Base-by-base conservation (phyloP, 23 red algal species). In the Cyanidium caldarium region DNA sequence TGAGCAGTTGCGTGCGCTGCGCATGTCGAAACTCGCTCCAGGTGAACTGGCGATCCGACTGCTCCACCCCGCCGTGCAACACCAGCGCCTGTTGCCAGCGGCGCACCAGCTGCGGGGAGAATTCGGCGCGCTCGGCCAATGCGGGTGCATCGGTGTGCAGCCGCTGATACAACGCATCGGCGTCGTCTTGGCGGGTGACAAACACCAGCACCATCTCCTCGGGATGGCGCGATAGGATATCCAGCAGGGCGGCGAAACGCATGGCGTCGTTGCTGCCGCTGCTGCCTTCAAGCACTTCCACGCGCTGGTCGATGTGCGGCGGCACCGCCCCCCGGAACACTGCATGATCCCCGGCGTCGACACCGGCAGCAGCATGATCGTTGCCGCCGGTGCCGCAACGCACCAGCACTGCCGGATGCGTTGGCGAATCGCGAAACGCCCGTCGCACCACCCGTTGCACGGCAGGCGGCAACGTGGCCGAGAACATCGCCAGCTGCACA, bases 401-500 rank as follows among this genome's bases (percentile, higher is more conserved):
- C 74, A 35, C 84, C 40, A 2, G 92, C 92, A 33, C 87, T n/a
- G n/a, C n/a, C n/a, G n/a, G n/a, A n/a, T n/a, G n/a, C n/a, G n/a
- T n/a, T n/a, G n/a, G n/a, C 35, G 19, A 51, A 40, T 36, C n/a
- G 26, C 66, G 42, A 39, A 38, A 5, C n/a, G 66, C 12, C 57
- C 57, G 57, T 3, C 38, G 66, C 7, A 69, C n/a, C 7, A 69
- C 42, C 81, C 77, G 34, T 30, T 75, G 35, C 30, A 98, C 84
- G 21, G 79, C 78, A 2, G 58, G 57, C 19, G 92, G 92, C 51
- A 98, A 98, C 7, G 92, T 98, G 26, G 92, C 92, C 0, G 92
- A 98, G 46, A 98, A 98, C 83, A 98, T 88, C 39, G 87, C 92
- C 3, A 80, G 88, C 75, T 98, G 92, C 28, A 84, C 58, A 34